Evolutionary conservation across 441 rosid species (phyloP).

Genomic region (Erodium moschatum): DNA sequence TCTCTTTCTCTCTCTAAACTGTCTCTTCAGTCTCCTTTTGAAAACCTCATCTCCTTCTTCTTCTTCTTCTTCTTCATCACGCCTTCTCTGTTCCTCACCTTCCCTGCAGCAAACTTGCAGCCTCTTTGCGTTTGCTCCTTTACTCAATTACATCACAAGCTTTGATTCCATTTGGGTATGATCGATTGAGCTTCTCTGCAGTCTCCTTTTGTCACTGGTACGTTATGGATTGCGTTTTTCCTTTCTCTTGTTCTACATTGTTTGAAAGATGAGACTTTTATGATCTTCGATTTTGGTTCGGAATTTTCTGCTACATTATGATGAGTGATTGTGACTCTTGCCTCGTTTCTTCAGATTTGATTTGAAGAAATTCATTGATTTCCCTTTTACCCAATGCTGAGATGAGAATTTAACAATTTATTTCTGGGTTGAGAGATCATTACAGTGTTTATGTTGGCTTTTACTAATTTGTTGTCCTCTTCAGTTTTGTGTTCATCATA

Average conservation of each 20-base stretch:
- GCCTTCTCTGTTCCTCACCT: constrained; percentile 49
- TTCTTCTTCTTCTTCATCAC: constrained; percentile 35
- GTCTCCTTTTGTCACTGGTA: background rate
- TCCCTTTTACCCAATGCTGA: background rate
- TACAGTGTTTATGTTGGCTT: background rate
- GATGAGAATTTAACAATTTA: background rate
- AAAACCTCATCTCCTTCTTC: constrained; percentile 19
- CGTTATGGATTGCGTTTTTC: constrained; percentile 12
- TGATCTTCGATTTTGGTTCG: constrained; percentile 9
- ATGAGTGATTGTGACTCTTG: constrained; percentile 1
- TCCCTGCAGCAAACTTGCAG: constrained; percentile 29
- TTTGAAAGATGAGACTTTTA: constrained; percentile 25
- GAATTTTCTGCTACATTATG: constrained; percentile 22
- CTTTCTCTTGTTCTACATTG: constrained; percentile 27
- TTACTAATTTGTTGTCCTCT: background rate
- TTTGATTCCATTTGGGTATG: constrained; percentile 4
- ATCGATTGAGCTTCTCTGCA: constrained; percentile 20
- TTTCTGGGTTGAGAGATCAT: constrained; percentile 12
- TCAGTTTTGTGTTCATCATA: too few species aligned
- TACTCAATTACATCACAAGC: background rate
- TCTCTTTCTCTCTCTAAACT: constrained; percentile 17
- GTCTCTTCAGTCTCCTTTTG: constrained; percentile 12
- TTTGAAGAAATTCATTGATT: too few species aligned
- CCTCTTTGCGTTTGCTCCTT: constrained; percentile 34
- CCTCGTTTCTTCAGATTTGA: constrained; percentile 13